Evolutionary conservation across 495 filamentous ascomycete species (phyloP), one percentile per base, ranked within the genome.

Genomic region (Talaromyces nanjingensis): DNA sequence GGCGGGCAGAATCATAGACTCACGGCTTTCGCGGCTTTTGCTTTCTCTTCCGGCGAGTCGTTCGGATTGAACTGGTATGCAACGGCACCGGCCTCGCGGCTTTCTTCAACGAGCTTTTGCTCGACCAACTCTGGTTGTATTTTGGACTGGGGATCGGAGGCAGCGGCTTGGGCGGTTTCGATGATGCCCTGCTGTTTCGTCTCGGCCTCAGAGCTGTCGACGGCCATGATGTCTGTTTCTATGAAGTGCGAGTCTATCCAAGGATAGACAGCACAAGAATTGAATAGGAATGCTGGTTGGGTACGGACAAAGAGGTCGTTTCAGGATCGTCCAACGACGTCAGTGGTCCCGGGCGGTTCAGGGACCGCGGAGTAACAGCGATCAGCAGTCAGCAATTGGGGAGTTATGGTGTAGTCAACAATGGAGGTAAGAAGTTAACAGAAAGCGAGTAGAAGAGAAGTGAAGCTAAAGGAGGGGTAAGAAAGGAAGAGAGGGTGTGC

Each of bases 31-130:
- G 88, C 87, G 65, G 89, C 88, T 25, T 89, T 89, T 56, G 84
- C 87, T 78, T 98, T 98, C 70, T 93, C 83, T 73, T 91, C 91
- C 0, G 90, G 83, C 20, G 83, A 87, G 27, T 93, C 92, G 79
- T 97, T 71, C 2, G 94, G 91, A 71, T 98, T 82, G 76, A 97
- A 98, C 68, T 89, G 85, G 72, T 88, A 92, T 60, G 91, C 93
- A 8, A 86, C 79, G 3, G 86, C 83, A 22, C 94, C 94, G 16
- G 87, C 88, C 67, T 88, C 87, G 69, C 81, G 84, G 66, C 87
- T 88, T 72, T 97, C 89, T 6, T 88, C 80, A 29, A 93, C 82
- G 53, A 96, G 76, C 66, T 83, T 82, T 64, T 83, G 77, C 72
- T 96, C 85, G 24, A 88, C 87, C 54, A 84, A 85, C 24, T 89